phyloP scores from a whole-genome alignment of 129 eudicot species.

The Heracleum sosnowskyi region DNA sequence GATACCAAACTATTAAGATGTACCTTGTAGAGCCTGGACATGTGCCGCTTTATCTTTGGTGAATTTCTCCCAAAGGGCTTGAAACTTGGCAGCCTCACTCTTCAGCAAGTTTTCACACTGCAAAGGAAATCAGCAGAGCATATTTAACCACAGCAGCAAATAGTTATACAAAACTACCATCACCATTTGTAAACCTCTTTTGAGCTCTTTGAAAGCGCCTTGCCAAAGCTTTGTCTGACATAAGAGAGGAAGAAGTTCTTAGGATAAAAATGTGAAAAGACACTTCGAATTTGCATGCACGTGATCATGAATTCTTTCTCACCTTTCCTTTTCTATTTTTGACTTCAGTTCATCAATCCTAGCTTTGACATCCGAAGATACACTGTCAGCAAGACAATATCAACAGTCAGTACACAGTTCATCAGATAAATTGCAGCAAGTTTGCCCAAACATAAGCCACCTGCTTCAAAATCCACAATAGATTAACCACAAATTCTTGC shows the following conservation, averaged over 20 bases:
- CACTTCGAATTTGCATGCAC: background rate
- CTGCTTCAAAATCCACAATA: background rate
- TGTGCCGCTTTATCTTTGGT: conserved; percentile 77
- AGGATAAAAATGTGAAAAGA: background rate
- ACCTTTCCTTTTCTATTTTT: conserved; percentile 95
- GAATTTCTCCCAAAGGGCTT: conserved; percentile 62
- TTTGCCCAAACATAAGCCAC: background rate
- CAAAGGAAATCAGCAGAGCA: conserved; percentile 15
- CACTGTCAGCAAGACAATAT: conserved; percentile 38
- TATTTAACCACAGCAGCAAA: conserved; percentile 12
- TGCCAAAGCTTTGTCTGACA: conserved; percentile 79
- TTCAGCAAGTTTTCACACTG: conserved; percentile 86
- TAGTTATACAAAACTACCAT: background rate
- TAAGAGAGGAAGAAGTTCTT: conserved; percentile 2
- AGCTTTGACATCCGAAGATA: conserved; percentile 68
- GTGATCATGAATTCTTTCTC: conserved; percentile 14
- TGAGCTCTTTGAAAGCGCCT: conserved; percentile 89
- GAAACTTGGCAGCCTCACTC: conserved; percentile 78
- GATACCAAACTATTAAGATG: background rate
- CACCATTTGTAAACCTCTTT: conserved; percentile 59
- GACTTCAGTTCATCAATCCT: conserved; percentile 71
- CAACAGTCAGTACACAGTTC: conserved; percentile 6
- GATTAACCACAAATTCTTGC: background rate
- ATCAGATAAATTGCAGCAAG: background rate
- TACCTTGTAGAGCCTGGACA: conserved; percentile 84